These are phyloP conservation scores for Coemansia asiatica DNA, from an alignment of 192 early-diverging fungal species.

Conservation along the genomic window DNA sequence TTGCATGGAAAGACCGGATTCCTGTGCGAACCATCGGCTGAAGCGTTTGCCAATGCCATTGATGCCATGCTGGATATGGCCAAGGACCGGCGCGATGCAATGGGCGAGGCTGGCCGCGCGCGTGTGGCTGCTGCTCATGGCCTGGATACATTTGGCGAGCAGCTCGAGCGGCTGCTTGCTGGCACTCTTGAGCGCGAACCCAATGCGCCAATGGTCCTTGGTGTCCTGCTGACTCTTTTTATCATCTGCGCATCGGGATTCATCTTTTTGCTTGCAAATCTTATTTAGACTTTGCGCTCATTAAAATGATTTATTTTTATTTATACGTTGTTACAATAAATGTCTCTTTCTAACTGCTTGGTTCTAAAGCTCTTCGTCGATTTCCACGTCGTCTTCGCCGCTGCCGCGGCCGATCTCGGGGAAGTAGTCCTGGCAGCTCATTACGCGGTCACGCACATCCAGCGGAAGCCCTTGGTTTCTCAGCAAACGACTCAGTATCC, in stretches of 20 bases:
- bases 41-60: constrained; percentile 68
- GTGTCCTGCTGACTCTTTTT: constrained; percentile 36
- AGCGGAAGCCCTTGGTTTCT: constrained; percentile 20
- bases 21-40: constrained; percentile 61
- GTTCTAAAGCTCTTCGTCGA: not conserved
- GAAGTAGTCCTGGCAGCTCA: constrained; percentile 45
- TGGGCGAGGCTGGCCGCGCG: constrained; percentile 69
- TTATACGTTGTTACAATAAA: not conserved
- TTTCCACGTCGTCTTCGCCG: not conserved
- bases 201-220: constrained; percentile 28
- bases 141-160: constrained; percentile 63
- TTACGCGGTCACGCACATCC: constrained; percentile 46
- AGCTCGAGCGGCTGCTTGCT: constrained; percentile 65
- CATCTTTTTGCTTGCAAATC: constrained; percentile 8
- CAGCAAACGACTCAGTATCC: constrained; percentile 25
- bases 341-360: not conserved
- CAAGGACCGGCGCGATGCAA: constrained; percentile 26
- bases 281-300: not conserved
- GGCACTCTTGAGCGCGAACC: constrained; percentile 38
- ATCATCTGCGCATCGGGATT: constrained; percentile 26
- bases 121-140: constrained; percentile 55
- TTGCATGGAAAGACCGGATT: constrained; percentile 73
- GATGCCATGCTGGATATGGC: constrained; percentile 50
- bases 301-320: not conserved
- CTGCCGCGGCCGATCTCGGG: not conserved